Conservation (phyloP, 805 yeast species). For the Yarrowia sp. region DNA sequence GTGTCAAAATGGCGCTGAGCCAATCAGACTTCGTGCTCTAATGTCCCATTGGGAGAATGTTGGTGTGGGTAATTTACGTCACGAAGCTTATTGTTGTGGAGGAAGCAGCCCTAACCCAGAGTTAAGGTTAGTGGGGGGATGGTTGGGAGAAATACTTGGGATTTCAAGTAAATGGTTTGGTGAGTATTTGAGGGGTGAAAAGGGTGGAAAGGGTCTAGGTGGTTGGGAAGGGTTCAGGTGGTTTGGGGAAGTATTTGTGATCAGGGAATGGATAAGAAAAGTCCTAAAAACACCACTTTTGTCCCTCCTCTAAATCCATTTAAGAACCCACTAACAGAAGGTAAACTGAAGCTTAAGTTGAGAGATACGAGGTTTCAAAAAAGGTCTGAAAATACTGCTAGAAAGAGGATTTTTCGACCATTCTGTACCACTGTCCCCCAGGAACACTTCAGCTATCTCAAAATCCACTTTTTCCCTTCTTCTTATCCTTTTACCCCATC, state of each 20-base stretch:
- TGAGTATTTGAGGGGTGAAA: neutral
- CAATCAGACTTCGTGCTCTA: conserved; percentile 18
- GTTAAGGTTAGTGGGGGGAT: neutral
- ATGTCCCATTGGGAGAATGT: neutral
- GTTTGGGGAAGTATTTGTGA: too few relatives aligned
- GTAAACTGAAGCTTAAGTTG: neutral
- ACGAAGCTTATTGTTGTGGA: neutral
- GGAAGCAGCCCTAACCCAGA: neutral
- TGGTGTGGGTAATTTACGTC: neutral
- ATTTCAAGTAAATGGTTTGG: neutral
- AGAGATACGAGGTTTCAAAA: neutral
- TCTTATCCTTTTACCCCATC: too few relatives aligned
- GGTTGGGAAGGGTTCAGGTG: too few relatives aligned
- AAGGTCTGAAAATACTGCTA: neutral
- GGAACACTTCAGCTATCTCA: too few relatives aligned
- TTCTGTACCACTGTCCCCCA: too few relatives aligned
- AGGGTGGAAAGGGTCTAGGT: too few relatives aligned
- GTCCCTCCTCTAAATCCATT: neutral
- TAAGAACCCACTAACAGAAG: neutral
- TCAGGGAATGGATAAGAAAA: too few relatives aligned
- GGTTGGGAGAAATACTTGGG: neutral
- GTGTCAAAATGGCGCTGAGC: conserved; percentile 18
- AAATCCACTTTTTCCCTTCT: too few relatives aligned
- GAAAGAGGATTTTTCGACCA: neutral
- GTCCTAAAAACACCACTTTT: too few relatives aligned